phyloP scores from a whole-genome alignment of 345 rosid genomes.

The Dipteronia dyeriana region DNA sequence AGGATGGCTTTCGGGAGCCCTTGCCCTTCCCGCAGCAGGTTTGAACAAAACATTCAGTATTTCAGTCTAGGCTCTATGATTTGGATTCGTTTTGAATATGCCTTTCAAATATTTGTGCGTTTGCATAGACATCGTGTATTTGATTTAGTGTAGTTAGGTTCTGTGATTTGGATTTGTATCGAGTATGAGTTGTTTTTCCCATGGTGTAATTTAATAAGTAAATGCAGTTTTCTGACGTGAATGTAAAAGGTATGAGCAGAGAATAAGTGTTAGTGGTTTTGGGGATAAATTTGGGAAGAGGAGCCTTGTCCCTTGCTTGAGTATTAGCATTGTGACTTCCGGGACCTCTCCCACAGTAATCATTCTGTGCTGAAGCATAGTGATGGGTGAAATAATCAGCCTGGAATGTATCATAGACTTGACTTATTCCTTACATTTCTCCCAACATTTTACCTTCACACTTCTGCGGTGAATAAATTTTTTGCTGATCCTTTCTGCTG shows the following conservation, averaged over 20 bases:
- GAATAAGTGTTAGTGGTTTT: constrained; percentile 1
- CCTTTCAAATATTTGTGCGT: background rate
- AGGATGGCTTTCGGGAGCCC: constrained; percentile 80
- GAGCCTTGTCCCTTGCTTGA: constrained; percentile 39
- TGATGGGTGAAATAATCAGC: constrained; percentile 16
- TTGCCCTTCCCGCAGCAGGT: constrained; percentile 95
- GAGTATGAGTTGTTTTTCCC: background rate
- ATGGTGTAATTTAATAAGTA: background rate
- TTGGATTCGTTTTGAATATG: too few relatives aligned
- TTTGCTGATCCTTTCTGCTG: too few relatives aligned
- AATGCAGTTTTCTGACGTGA: background rate
- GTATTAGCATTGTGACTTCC: constrained; percentile 33
- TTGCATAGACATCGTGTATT: background rate
- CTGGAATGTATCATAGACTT: constrained; percentile 12
- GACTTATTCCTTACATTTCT: constrained; percentile 19
- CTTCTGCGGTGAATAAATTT: constrained; percentile 1
- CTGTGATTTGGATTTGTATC: background rate
- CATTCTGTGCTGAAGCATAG: constrained; percentile 19
- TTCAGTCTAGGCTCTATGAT: background rate
- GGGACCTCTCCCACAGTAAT: constrained; percentile 32
- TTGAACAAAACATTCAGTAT: constrained; percentile 1
- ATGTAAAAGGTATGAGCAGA: constrained; percentile 7
- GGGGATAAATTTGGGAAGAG: constrained; percentile 21
- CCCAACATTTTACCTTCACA: constrained; percentile 12
- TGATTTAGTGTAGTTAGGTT: background rate